Evolutionary conservation across 306 rosid genomes (phyloP), one percentile per base, ranked within the genome.

Genomic region (Luffa aegyptiaca): DNA sequence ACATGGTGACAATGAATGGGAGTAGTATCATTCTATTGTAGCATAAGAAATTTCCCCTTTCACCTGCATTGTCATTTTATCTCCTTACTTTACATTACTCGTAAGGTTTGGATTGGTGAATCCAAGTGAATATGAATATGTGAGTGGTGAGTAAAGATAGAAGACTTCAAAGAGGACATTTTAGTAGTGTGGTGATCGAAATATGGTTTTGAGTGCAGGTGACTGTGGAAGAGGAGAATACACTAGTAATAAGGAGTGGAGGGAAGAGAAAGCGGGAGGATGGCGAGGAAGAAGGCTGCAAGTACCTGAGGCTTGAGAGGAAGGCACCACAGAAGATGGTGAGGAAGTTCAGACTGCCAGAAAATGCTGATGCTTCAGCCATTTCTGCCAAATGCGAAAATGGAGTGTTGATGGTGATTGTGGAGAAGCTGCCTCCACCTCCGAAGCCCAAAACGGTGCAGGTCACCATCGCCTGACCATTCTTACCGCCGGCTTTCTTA

Each of bases 351-450:
- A 20, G 58, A 1, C 44, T 59, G 13, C 81, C 72, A 6, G 74
- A 78, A 8, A 31, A 78, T 36, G 81, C 74, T 2, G 39, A 61
- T 46, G 9, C 37, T 1, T 78, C 44, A 3, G 80, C 70, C 6
- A 21, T 77, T 61, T 77, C 80, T 12, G 80, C 80, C n/a, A 77
- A 77, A 18, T 77, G 80, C 16, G 80, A 77, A 44, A 56, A 16
- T 77, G 80, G 80, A 7, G 80, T 59, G 13, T 44, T 77, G 72
- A 59, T 51, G 5, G 72, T 77, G 39, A 16, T 59, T 21, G 71
- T 77, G 16, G 31, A n/a, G 13, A 77, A 77, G 70, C 56, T 77
- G 1, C 80, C 80, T 39, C 80, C 80, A 2, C 80, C 71, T n/a
- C 71, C 80, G 5, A 57, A 58, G 8, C 41, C 71, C 57, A 59